These are phyloP conservation scores for Trichoderma guizhouense DNA, from an alignment of 2,329 filamentous ascomycete species.

Conservation along the genomic window DNA sequence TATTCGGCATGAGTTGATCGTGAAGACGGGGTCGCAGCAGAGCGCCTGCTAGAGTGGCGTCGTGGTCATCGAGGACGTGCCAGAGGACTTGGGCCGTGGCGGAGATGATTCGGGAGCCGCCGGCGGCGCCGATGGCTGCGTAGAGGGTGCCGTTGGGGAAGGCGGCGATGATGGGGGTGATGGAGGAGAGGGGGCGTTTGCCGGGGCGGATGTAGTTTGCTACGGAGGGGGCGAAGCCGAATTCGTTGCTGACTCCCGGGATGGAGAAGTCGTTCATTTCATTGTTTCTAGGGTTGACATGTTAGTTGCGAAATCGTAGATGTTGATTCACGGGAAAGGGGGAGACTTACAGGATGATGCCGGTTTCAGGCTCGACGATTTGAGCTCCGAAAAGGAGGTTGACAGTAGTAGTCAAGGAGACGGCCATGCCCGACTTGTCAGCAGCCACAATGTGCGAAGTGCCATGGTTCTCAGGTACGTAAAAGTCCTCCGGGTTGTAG, in stretches of 20 bases:
- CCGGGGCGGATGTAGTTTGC: conserved; percentile 77
- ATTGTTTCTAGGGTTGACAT: conserved; percentile 44
- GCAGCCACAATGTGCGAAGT: conserved; percentile 71
- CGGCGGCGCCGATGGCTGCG: conserved; percentile 70
- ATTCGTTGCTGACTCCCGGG: conserved; percentile 71
- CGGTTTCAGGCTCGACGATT: conserved; percentile 76
- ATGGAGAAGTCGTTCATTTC: conserved; percentile 83
- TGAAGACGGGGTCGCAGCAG: conserved; percentile 68
- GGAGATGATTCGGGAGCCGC: conserved; percentile 80
- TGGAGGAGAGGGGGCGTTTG: conserved; percentile 81
- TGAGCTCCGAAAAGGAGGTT: conserved; percentile 82
- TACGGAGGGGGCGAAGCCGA: conserved; percentile 76
- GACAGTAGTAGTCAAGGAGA: conserved; percentile 81
- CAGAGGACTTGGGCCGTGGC: conserved; percentile 71
- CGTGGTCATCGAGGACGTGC: conserved; percentile 68
- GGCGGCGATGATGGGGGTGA: conserved; percentile 73
- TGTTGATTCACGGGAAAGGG: neutral
- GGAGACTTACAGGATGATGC: conserved; percentile 62
- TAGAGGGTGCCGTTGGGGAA: conserved; percentile 61
- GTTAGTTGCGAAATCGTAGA: neutral
- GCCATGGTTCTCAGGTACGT: conserved; percentile 66
- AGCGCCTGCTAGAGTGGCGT: conserved; percentile 57
- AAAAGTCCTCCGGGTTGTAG: conserved; percentile 68
- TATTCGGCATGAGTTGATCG: conserved; percentile 76
- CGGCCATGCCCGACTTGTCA: conserved; percentile 69